phyloP scores from a whole-genome alignment of 371 early-diverging fungal species.

The Zopfochytrium polystomum region DNA sequence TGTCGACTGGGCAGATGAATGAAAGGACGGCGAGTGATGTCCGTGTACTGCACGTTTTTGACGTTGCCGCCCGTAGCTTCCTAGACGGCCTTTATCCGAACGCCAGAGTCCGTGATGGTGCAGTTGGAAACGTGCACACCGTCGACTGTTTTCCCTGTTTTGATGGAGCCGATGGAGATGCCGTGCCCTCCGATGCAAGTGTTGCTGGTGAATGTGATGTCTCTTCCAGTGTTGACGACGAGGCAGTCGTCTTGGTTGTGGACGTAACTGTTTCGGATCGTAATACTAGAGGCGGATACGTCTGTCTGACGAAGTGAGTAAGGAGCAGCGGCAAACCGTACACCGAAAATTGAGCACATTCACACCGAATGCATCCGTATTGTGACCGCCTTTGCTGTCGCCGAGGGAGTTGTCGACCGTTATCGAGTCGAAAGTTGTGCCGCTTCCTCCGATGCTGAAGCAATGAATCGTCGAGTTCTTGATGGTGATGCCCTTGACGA shows the following conservation, averaged over 20 bases:
- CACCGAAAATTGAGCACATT: too few species aligned
- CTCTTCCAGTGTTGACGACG: slow-evolving; percentile 32
- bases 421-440: slow-evolving; percentile 15
- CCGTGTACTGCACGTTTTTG: slow-evolving; percentile 31
- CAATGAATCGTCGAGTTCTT: too few species aligned
- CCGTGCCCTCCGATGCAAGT: too few species aligned
- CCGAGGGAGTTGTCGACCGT: slow-evolving; percentile 40
- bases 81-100: slow-evolving; percentile 32
- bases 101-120: slow-evolving; percentile 17
- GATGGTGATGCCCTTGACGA: too few species aligned
- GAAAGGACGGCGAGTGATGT: too few species aligned
- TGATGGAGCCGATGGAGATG: slow-evolving; percentile 39
- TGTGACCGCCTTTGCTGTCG: slow-evolving; percentile 30
- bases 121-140: slow-evolving; percentile 25
- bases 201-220: slow-evolving; percentile 33
- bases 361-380: slow-evolving; percentile 37
- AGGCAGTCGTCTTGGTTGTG: too few species aligned
- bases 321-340: too few species aligned
- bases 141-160: slow-evolving; percentile 9
- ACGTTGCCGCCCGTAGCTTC: slow-evolving; percentile 31
- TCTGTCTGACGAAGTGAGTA: too few species aligned
- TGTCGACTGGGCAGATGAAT: too few species aligned
- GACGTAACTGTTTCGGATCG: slow-evolving; percentile 39
- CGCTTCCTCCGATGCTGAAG: slow-evolving; percentile 13
- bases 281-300: slow-evolving; percentile 22